These are phyloP conservation scores for Akebia trifoliata DNA, from an alignment of 164 flowering plant genomes.

Conservation along the genomic window DNA sequence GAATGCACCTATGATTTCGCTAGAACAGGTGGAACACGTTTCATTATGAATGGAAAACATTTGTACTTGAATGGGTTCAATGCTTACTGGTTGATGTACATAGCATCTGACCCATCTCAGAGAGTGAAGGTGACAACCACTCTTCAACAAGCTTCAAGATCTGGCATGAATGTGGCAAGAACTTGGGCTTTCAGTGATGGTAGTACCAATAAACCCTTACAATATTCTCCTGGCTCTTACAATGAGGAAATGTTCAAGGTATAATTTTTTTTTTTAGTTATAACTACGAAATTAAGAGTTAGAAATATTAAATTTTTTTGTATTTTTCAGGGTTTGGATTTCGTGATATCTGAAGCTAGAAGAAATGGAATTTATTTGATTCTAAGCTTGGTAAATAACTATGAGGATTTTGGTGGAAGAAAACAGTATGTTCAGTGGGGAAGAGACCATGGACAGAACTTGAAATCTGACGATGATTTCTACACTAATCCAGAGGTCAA, in stretches of 20 bases:
- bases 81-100: slow-evolving; percentile 41
- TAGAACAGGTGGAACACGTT: slow-evolving; percentile 21
- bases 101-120: slow-evolving; percentile 36
- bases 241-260: slow-evolving; percentile 52
- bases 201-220: slow-evolving; percentile 35
- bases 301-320: neutral
- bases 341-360: slow-evolving; percentile 50
- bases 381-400: slow-evolving; percentile 50
- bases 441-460: slow-evolving; percentile 21
- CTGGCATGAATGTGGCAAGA: slow-evolving; percentile 43
- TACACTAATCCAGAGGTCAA: slow-evolving; percentile 33
- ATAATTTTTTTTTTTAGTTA: neutral
- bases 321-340: slow-evolving; percentile 47
- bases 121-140: slow-evolving; percentile 31
- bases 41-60: slow-evolving; percentile 17
- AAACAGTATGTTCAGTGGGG: slow-evolving; percentile 55
- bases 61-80: slow-evolving; percentile 27
- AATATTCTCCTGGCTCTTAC: slow-evolving; percentile 44
- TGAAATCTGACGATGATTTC: slow-evolving; percentile 44
- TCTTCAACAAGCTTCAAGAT: slow-evolving; percentile 34
- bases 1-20: slow-evolving; percentile 1
- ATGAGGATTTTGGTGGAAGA: slow-evolving; percentile 47
- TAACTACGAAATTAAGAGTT: neutral
- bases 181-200: slow-evolving; percentile 75
- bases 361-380: slow-evolving; percentile 39